phyloP scores from a whole-genome alignment of 2,329 filamentous ascomycete species.

The Setomelanomma holmii region DNA sequence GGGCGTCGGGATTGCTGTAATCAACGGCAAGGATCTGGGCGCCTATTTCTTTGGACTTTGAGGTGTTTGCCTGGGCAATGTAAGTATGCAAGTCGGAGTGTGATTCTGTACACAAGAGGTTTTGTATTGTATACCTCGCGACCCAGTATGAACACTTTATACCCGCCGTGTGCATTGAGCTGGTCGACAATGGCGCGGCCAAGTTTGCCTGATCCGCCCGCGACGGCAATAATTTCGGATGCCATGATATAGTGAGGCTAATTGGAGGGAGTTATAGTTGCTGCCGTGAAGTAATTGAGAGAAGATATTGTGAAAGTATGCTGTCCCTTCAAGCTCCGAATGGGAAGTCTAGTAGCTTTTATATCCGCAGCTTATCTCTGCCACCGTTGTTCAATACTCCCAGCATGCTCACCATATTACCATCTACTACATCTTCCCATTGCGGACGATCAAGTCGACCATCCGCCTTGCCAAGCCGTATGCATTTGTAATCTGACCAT shows the following conservation, averaged over 20 bases:
- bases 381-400: no score
- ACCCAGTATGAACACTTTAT: conserved; percentile 9
- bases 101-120: not conserved
- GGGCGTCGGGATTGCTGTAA: conserved; percentile 8
- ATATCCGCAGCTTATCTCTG: no score
- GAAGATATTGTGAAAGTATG: not conserved
- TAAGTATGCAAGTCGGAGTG: not conserved
- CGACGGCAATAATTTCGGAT: conserved; percentile 21
- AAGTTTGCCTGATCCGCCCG: conserved; percentile 26
- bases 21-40: conserved; percentile 10
- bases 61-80: not conserved
- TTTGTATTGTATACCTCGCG: not conserved
- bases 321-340: not conserved
- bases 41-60: conserved; percentile 5
- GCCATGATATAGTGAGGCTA: not conserved
- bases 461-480: no score
- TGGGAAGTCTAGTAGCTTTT: no score
- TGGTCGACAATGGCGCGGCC: conserved; percentile 24
- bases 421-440: no score
- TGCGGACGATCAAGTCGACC: no score
- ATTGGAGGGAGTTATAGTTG: not conserved
- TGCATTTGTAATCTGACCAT: no score
- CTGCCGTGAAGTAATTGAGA: not conserved
- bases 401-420: no score
- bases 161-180: not conserved